These are phyloP conservation scores for Ceratobasidium sp. DNA, from an alignment of 1,284 basidiomycete genomes.

Conservation along the genomic window DNA sequence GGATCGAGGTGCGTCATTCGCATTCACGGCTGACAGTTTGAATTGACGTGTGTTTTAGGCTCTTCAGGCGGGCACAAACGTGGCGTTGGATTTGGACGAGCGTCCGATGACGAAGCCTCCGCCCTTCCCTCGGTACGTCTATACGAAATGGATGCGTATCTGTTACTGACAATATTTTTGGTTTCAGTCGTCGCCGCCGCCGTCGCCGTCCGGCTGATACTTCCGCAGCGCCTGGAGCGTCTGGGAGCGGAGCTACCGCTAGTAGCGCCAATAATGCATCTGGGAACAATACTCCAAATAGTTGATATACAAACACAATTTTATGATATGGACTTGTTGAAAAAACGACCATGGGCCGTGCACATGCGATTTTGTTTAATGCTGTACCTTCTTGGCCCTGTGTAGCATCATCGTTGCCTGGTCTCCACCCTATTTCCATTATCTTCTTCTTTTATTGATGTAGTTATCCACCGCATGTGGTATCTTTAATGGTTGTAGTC, in stretches of 20 bases:
- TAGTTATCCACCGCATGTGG: slow-evolving; percentile 4
- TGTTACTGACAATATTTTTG: neutral
- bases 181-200: slow-evolving; percentile 21
- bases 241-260: neutral
- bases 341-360: neutral
- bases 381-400: neutral
- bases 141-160: neutral
- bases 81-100: slow-evolving; percentile 89
- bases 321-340: slow-evolving; percentile 15
- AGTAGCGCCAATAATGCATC: neutral
- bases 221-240: neutral
- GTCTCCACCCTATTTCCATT: neutral
- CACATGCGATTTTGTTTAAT: neutral
- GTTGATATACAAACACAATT: slow-evolving; percentile 7
- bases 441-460: neutral
- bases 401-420: slow-evolving; percentile 4
- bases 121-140: slow-evolving; percentile 72
- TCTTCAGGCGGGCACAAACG: slow-evolving; percentile 92
- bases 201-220: slow-evolving; percentile 17
- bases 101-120: slow-evolving; percentile 88
- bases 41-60: slow-evolving; percentile 57
- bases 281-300: slow-evolving; percentile 12
- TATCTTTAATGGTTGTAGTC: slow-evolving; percentile 3
- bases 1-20: slow-evolving; percentile 84
- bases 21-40: slow-evolving; percentile 37